Conservation (phyloP, 2,329 filamentous ascomycete genomes). For the Paramyrothecium roridum region DNA sequence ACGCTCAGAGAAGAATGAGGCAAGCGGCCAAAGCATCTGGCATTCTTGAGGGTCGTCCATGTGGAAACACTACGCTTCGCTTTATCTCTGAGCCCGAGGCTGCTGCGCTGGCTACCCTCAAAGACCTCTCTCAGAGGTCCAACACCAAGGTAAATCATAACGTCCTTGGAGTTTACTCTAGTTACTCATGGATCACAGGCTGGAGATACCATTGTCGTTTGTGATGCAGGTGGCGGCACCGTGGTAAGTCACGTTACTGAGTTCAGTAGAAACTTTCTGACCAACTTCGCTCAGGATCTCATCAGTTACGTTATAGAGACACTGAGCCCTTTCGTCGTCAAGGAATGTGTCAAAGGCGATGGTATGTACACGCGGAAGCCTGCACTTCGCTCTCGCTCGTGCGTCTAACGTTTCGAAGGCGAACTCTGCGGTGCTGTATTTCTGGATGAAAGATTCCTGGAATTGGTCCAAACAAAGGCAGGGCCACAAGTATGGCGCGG, state of each 20-base stretch:
- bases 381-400: too few relatives aligned
- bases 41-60: conserved; percentile 21
- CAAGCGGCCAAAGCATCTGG: conserved; percentile 30
- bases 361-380: conserved; percentile 16
- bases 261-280: not conserved
- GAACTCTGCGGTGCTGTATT: conserved; percentile 36
- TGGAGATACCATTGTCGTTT: conserved; percentile 25
- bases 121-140: conserved; percentile 17
- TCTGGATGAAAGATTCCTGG: conserved; percentile 33
- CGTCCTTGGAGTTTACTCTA: not conserved
- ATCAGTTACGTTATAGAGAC: conserved; percentile 32
- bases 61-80: conserved; percentile 23
- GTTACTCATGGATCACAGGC: not conserved
- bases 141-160: conserved; percentile 13
- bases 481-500: not conserved
- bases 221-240: conserved; percentile 34
- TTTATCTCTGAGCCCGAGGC: conserved; percentile 44
- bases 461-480: conserved; percentile 21
- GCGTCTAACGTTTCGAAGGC: conserved; percentile 15
- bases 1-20: conserved; percentile 32
- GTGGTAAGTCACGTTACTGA: conserved; percentile 21
- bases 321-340: conserved; percentile 19
- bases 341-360: conserved; percentile 33
- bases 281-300: conserved; percentile 25
- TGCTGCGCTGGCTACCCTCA: conserved; percentile 34